Evolutionary conservation across 108 stramenopile genomes (phyloP).

Genomic region (Discostella stelligeroides): DNA sequence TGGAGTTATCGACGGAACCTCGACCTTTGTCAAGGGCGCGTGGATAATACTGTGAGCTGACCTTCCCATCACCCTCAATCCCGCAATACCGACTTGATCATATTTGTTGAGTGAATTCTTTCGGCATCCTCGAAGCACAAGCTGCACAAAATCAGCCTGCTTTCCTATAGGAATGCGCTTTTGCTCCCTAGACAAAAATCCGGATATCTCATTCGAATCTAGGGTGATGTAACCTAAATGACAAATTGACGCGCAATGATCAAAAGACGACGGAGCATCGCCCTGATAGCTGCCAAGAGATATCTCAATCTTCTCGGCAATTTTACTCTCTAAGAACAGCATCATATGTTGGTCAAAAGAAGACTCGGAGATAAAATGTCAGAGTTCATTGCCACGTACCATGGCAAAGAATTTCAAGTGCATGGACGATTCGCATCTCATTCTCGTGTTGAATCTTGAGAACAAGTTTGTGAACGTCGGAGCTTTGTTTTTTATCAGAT

Average conservation of each 20-base stretch:
- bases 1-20: conserved; percentile 13
- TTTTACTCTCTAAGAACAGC: conserved; percentile 13
- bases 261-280: conserved; percentile 25
- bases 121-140: conserved; percentile 37
- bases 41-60: not conserved
- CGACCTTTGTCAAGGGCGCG: conserved; percentile 23
- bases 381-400: not conserved
- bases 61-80: conserved; percentile 37
- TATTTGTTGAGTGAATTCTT: conserved; percentile 39
- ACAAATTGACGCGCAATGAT: conserved; percentile 29
- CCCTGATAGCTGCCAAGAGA: conserved; percentile 32
- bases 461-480: conserved; percentile 7
- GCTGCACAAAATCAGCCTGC: conserved; percentile 37
- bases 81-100: conserved; percentile 57
- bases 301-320: conserved; percentile 49
- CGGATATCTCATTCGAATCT: conserved; percentile 40
- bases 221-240: conserved; percentile 55
- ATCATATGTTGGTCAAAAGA: not conserved
- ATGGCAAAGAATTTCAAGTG: conserved; percentile 41
- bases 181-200: conserved; percentile 49
- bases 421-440: conserved; percentile 14
- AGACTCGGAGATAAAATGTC: not conserved
- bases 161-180: conserved; percentile 49
- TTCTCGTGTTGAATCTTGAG: conserved; percentile 21
- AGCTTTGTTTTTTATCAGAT: conserved; percentile 3